Base-by-base conservation (phyloP, 2,329 filamentous ascomycete species). In the Cryphonectria naterciae region DNA sequence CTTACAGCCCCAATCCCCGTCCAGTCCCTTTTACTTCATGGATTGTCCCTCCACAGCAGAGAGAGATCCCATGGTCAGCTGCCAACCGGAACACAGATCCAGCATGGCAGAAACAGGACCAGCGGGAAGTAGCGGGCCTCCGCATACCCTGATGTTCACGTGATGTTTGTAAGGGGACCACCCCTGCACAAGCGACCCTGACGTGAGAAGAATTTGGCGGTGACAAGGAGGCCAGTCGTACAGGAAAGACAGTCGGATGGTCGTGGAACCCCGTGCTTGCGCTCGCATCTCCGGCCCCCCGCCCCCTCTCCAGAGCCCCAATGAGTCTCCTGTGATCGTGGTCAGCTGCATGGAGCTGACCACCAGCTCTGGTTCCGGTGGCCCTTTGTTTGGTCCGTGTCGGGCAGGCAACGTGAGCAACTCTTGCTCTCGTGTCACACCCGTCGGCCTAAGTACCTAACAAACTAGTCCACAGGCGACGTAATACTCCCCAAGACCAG, bases 11-110 rank as follows among this genome's bases (percentile, higher is more conserved):
- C 43, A 39, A 58, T 69, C 70, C 64, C 70, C 64, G 70, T 60
- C 25, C 32, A 41, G 5, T 15, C 32, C 17, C 39, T 37, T 58
- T 7, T 19, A 4, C 28, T 62, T 60, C 71, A 71, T 72, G 71
- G 71, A 64, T 68, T 68, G 69, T 63, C 71, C 70, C 66, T 67
- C 52, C 66, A 67, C 71, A 60, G 13, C 22, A 54, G 41, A 28
- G 35, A 58, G 8, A 63, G 22, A 49, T 70, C 17, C 54, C 62
- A 70, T 65, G 61, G 54, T 35, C 62, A 60, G 61, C 68, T 71
- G 62, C 71, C 66, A 70, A 72, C 71, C 68, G 66, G 71, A 72
- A 67, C 66, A 71, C 71, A 68, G 66, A 54, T 52, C 56, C 66
- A 68, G 65, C 69, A 61, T 68, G 60, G 35, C 49, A 71, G 70